A percentile compares a stretch with the other conserved stretches of the same genome.
phyloP scores from a whole-genome alignment of 2,329 filamentous ascomycete species.

The Lasiodiplodia theobromae region DNA sequence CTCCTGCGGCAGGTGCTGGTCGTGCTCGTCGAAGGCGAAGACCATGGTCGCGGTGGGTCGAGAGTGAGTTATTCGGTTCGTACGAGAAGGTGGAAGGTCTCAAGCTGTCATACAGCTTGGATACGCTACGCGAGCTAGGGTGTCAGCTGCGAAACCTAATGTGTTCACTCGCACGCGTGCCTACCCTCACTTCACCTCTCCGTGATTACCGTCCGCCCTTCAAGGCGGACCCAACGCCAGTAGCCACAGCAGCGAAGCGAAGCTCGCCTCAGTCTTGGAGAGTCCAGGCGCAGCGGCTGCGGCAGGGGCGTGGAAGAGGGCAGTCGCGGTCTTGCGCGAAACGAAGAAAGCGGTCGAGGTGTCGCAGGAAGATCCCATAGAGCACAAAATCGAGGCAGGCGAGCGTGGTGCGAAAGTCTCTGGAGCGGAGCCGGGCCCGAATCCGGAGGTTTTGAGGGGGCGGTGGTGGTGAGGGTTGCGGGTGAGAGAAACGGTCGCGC shows the following conservation, averaged over 20 bases:
- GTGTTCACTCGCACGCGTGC: conserved; percentile 6
- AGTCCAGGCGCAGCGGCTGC: conserved; percentile 39
- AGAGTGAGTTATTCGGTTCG: conserved; percentile 4
- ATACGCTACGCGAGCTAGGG: conserved; percentile 15
- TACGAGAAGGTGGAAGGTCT: conserved; percentile 17
- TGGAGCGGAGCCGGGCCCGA: conserved; percentile 16
- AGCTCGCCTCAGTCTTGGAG: conserved; percentile 54
- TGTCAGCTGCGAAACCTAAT: conserved; percentile 27
- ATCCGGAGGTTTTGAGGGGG: conserved; percentile 16
- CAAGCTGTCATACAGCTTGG: conserved; percentile 12
- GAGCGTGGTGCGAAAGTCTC: background rate
- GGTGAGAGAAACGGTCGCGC: conserved; percentile 13
- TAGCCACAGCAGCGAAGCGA: conserved; percentile 58
- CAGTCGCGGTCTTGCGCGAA: conserved; percentile 43
- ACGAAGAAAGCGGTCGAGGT: conserved; percentile 41
- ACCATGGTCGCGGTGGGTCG: conserved; percentile 19
- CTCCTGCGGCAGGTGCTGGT: conserved; percentile 29
- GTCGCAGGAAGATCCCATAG: conserved; percentile 54
- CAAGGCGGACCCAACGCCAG: conserved; percentile 59
- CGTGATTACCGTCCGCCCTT: conserved; percentile 60
- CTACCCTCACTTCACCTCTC: conserved; percentile 24
- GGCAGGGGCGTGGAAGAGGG: conserved; percentile 38
- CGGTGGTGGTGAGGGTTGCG: conserved; percentile 2
- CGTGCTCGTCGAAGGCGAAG: conserved; percentile 29
- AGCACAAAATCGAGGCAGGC: conserved; percentile 36